Base-by-base conservation (phyloP, 2,329 filamentous ascomycete species). In the Boeremia exigua region DNA sequence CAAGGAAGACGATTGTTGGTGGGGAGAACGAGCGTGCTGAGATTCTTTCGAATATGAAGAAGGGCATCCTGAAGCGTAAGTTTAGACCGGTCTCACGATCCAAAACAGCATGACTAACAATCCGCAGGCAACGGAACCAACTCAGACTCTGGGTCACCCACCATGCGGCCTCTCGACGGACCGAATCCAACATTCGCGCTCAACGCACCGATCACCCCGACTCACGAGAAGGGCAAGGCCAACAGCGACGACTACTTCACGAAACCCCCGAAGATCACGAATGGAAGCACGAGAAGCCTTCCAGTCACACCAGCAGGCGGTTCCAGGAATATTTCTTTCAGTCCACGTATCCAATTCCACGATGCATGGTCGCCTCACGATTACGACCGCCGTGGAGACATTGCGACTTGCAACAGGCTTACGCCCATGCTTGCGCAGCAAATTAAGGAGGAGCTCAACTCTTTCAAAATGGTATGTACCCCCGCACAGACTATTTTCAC, bases 401-500 rank as follows among this genome's bases (percentile, higher is more conserved):
- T 98, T 78, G 93, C 95, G 10, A 99, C 95, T 1, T 99, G 95
- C 86, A 99, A 99, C 74, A 91, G 94, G 63, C 83, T 99, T 65
- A 99, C 95, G 44, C 95, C 95, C 11, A 93, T 97, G 84, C 85
- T 99, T 61, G 95, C 95, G 40, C 95, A 99, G 79, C 95, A 99
- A 77, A 99, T 99, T 80, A 98, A 98, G 80, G 95, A 99, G 80
- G 95, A 99, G 80, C 86, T 99, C 67, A 99, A 99, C 80, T 96
- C 88, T 67, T 99, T 99, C 84, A 99, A 99, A 78, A 99, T 99
- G 95, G 92, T 95, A 81, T 59, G 88, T 32, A 10, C 9, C n/a
- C 10, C 1, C 7, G 5, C 27, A n/a, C 12, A 25, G 14, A 2
- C 11, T 14, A n/a, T 4, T 14, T 10, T 23, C 34, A 15, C n/a